These are phyloP conservation scores for Beauveria brongniartii DNA, from an alignment of 2,329 filamentous ascomycete genomes.

Conservation along the genomic window DNA sequence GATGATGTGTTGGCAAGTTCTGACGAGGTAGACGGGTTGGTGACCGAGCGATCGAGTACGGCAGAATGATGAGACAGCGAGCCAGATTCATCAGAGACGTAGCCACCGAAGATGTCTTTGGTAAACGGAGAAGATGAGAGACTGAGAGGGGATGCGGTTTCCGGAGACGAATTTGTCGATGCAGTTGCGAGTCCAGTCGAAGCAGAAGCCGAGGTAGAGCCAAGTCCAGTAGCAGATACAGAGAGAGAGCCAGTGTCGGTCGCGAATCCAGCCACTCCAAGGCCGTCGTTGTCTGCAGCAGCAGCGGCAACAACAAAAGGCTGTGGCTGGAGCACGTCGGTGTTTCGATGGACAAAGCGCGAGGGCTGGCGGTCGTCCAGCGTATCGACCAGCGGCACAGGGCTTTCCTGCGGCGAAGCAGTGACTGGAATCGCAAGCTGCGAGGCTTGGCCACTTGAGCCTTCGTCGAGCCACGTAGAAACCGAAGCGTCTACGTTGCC, in stretches of 20 bases:
- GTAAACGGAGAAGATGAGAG: too few relatives aligned
- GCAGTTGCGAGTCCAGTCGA: not conserved
- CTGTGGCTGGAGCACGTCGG: not conserved
- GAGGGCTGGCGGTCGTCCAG: not conserved
- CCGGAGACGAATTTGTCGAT: not conserved
- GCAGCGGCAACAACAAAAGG: not conserved
- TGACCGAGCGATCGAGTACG: not conserved
- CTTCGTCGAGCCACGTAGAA: constrained; percentile 4
- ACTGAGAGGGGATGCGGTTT: not conserved
- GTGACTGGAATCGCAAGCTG: not conserved
- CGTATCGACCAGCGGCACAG: not conserved
- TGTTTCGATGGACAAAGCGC: constrained; percentile 3
- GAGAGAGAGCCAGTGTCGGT: not conserved
- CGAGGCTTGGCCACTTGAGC: not conserved
- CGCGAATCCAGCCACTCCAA: not conserved
- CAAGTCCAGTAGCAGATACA: not conserved
- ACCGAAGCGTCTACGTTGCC: not conserved
- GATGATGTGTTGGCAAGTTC: not conserved
- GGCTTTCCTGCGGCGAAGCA: not conserved
- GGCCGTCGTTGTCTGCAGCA: not conserved
- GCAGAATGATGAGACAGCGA: not conserved
- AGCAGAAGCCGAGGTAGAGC: not conserved
- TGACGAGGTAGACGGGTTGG: not conserved
- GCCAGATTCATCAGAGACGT: constrained; percentile 1
- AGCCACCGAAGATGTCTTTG: not conserved